A percentile compares a stretch with the other conserved stretches of the same genome.
These are phyloP conservation scores for Pholiota molesta DNA, from an alignment of 768 basidiomycete genomes.

Conservation along the genomic window DNA sequence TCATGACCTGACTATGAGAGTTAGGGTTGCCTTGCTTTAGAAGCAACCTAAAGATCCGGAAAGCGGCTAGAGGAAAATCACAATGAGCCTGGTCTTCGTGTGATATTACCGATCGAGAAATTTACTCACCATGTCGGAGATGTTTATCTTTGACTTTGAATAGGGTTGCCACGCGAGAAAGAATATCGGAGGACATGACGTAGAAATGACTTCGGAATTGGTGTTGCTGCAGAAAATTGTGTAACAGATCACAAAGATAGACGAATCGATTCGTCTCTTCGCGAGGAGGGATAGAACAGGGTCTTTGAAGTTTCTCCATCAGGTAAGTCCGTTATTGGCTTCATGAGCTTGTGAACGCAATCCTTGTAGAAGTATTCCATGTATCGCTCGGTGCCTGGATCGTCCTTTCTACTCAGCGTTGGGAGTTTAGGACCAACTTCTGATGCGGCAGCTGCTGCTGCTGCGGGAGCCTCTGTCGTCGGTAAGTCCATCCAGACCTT, in stretches of 20 bases:
- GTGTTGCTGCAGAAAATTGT: slow-evolving; percentile 88
- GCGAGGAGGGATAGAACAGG: slow-evolving; percentile 57
- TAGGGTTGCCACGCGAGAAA: slow-evolving; percentile 73
- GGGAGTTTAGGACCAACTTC: slow-evolving; percentile 40
- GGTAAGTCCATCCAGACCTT: slow-evolving; percentile 83
- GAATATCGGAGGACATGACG: slow-evolving; percentile 79
- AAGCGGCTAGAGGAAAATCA: slow-evolving; percentile 60
- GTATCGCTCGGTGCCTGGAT: slow-evolving; percentile 86
- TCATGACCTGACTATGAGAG: slow-evolving; percentile 73
- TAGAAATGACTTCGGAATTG: slow-evolving; percentile 91
- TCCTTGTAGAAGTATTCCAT: slow-evolving; percentile 93
- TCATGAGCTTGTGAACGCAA: slow-evolving; percentile 76
- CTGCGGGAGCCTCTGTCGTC: slow-evolving; percentile 33
- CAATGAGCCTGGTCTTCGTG: neutral
- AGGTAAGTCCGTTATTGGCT: slow-evolving; percentile 74
- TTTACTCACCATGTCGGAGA: slow-evolving; percentile 78
- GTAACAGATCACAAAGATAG: slow-evolving; percentile 89
- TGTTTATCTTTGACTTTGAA: slow-evolving; percentile 89
- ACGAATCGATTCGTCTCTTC: slow-evolving; percentile 84
- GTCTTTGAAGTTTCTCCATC: slow-evolving; percentile 55
- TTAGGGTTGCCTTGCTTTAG: slow-evolving; percentile 83
- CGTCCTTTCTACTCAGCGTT: slow-evolving; percentile 64
- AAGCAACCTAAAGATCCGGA: slow-evolving; percentile 89
- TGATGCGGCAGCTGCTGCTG: slow-evolving; percentile 36
- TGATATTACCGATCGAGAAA: neutral